Evolutionary conservation across 441 rosid species (phyloP).

Genomic region (Erysimum cheiri): DNA sequence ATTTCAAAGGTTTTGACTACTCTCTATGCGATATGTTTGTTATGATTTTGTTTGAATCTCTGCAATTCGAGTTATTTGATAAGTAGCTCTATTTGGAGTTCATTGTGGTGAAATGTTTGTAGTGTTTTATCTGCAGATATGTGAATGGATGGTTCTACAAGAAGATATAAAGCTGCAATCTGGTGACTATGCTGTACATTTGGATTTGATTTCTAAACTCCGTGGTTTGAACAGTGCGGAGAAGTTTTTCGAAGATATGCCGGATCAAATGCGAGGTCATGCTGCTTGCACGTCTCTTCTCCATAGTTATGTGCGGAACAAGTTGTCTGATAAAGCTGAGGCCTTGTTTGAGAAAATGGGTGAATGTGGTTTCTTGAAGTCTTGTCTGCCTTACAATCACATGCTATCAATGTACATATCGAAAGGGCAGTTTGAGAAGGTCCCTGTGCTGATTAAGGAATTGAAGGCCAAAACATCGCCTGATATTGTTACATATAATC

Average conservation of each 20-base stretch:
- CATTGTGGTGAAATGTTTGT: neutral
- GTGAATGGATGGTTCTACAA: constrained; percentile 86
- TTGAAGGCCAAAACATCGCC: constrained; percentile 64
- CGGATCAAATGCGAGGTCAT: constrained; percentile 71
- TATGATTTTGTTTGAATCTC: neutral
- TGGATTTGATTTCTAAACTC: constrained; percentile 82
- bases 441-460: constrained; percentile 58
- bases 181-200: constrained; percentile 89
- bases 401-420: constrained; percentile 73
- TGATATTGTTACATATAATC: constrained; percentile 76
- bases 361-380: constrained; percentile 65
- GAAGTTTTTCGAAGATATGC: constrained; percentile 85
- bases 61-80: neutral
- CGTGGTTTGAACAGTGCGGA: constrained; percentile 77
- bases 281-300: constrained; percentile 79
- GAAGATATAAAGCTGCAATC: constrained; percentile 69
- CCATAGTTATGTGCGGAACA: constrained; percentile 66
- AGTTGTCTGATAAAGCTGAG: constrained; percentile 64
- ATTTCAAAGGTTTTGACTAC: neutral
- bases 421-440: constrained; percentile 58
- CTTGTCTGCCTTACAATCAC: constrained; percentile 78
- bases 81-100: constrained; percentile 24
- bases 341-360: constrained; percentile 83
- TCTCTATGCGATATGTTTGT: neutral
- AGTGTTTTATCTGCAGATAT: constrained; percentile 56